A percentile compares a stretch with the other conserved stretches of the same genome.
These are phyloP conservation scores for Vitis hybrid DNA, from an alignment of 177 flowering plant genomes.

Conservation along the genomic window DNA sequence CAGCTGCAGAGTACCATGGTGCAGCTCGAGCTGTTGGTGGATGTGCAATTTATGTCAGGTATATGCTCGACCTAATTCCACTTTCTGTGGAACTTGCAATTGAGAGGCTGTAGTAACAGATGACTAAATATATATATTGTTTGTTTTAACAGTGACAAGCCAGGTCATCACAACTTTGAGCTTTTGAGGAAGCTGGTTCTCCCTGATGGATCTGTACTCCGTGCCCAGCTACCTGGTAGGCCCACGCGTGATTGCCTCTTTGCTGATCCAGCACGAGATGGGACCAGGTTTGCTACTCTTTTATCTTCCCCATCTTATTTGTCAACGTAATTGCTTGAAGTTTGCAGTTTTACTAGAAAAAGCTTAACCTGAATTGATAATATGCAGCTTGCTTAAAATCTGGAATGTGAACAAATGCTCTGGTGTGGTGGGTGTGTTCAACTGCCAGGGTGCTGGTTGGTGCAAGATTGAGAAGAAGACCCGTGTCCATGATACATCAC, in stretches of 20 bases:
- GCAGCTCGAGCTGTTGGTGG: slow-evolving; percentile 92
- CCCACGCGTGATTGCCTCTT: slow-evolving; percentile 89
- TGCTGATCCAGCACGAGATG: slow-evolving; percentile 92
- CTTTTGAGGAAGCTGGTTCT: slow-evolving; percentile 84
- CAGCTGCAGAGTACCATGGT: slow-evolving; percentile 84
- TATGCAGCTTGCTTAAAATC: slow-evolving; percentile 73
- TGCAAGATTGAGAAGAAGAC: slow-evolving; percentile 76
- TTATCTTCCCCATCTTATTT: background rate
- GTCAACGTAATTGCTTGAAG: no score
- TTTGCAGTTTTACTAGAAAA: background rate
- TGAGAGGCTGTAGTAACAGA: no score
- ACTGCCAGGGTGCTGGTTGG: slow-evolving; percentile 99
- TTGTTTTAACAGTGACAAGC: slow-evolving; percentile 57
- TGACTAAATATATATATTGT: background rate
- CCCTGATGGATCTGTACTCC: slow-evolving; percentile 92
- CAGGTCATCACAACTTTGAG: slow-evolving; percentile 83
- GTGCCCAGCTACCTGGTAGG: slow-evolving; percentile 87
- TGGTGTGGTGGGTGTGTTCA: slow-evolving; percentile 92
- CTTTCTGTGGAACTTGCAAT: no score
- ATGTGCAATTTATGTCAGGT: slow-evolving; percentile 88
- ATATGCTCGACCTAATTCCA: background rate
- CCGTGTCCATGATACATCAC: slow-evolving; percentile 73
- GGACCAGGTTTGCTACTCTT: slow-evolving; percentile 42
- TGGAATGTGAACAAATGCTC: slow-evolving; percentile 84
- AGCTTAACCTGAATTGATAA: background rate